phyloP scores from a whole-genome alignment of 305 asterid species.

The Solanum chacoense region DNA sequence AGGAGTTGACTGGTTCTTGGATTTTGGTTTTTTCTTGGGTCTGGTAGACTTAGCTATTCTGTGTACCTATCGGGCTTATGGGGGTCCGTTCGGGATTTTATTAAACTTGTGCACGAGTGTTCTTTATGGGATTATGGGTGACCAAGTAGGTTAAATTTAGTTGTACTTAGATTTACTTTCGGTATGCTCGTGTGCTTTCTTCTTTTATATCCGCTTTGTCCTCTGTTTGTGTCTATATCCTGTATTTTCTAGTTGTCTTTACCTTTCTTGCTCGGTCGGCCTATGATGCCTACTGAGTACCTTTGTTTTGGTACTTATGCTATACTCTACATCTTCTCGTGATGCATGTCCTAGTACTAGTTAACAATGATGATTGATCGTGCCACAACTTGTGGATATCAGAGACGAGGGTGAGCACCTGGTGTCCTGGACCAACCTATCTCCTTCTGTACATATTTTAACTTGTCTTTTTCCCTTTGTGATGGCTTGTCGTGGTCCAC shows the following conservation, averaged over 20 bases:
- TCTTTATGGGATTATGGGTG: too few relatives aligned
- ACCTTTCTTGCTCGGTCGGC: too few relatives aligned
- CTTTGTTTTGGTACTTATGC: background rate
- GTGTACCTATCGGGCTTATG: background rate
- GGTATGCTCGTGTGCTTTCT: too few relatives aligned
- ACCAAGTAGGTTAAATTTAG: too few relatives aligned
- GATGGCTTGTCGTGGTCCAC: background rate
- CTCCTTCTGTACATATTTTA: background rate
- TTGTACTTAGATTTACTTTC: too few relatives aligned
- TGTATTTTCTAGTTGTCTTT: too few relatives aligned
- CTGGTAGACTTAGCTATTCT: background rate
- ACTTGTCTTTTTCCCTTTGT: background rate
- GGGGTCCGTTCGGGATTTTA: too few relatives aligned
- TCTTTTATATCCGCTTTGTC: too few relatives aligned
- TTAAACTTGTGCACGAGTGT: too few relatives aligned
- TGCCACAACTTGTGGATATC: background rate
- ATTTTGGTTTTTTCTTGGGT: too few relatives aligned
- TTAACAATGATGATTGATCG: background rate
- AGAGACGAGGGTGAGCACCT: background rate
- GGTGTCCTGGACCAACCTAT: background rate
- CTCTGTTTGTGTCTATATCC: too few relatives aligned
- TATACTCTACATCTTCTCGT: background rate
- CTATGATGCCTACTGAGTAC: background rate
- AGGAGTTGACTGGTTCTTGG: too few relatives aligned
- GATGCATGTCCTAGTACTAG: background rate